These are phyloP conservation scores for Euptelea pleiosperma DNA, from an alignment of 164 flowering plant species.

Conservation along the genomic window DNA sequence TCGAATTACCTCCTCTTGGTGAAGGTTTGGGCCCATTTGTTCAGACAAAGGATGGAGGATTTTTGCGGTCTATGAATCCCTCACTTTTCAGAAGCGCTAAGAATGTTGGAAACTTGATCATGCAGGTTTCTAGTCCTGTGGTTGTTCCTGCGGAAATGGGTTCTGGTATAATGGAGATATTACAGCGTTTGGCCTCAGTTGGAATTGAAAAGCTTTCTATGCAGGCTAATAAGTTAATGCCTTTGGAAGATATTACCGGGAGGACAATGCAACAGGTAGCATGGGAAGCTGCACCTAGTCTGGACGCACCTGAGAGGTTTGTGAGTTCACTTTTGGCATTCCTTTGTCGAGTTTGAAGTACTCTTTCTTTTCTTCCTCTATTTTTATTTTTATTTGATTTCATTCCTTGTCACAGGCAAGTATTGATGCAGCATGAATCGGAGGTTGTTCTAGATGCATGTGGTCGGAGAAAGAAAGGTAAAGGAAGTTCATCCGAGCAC, in stretches of 20 bases:
- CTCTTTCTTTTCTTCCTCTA: no score
- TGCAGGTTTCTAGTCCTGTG: slow-evolving; percentile 91
- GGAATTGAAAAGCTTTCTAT: slow-evolving; percentile 90
- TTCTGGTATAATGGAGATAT: slow-evolving; percentile 73
- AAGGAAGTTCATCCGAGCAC: slow-evolving; percentile 29
- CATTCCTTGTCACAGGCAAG: slow-evolving; percentile 31
- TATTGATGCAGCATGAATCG: slow-evolving; percentile 36
- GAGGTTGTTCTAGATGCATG: slow-evolving; percentile 26
- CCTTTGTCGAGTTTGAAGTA: no score
- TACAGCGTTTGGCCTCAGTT: slow-evolving; percentile 72
- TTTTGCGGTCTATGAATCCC: slow-evolving; percentile 88
- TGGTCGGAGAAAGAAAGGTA: slow-evolving; percentile 23
- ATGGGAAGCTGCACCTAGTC: slow-evolving; percentile 59
- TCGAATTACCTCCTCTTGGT: slow-evolving; percentile 70
- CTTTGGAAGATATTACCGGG: slow-evolving; percentile 88
- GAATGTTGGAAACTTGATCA: slow-evolving; percentile 61
- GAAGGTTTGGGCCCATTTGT: slow-evolving; percentile 82
- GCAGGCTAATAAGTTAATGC: slow-evolving; percentile 91
- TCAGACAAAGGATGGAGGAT: slow-evolving; percentile 83
- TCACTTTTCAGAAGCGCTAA: slow-evolving; percentile 58
- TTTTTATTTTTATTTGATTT: slow-evolving; percentile 13
- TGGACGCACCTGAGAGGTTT: slow-evolving; percentile 67
- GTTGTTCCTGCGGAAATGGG: slow-evolving; percentile 99
- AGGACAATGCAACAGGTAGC: slow-evolving; percentile 82
- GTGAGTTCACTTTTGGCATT: slow-evolving; percentile 16